Conservation (phyloP, 2,329 filamentous ascomycete genomes). For the Fusarium annulatum region DNA sequence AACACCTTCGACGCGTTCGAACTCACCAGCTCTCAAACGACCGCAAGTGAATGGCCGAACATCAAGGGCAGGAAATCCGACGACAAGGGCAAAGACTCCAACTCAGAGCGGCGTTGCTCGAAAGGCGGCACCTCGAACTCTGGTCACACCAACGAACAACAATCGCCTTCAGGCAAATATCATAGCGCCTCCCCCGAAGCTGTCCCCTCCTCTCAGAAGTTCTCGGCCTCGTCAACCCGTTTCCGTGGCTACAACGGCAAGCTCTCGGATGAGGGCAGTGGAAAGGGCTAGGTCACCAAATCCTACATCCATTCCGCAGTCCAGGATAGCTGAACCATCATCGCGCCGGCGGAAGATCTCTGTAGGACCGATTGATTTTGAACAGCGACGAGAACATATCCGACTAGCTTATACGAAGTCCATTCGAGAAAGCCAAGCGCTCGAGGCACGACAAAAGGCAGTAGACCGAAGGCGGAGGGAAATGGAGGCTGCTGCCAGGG, state of each 20-base stretch:
- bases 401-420: constrained; percentile 87
- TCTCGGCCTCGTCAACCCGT: constrained; percentile 85
- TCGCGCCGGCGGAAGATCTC: constrained; percentile 64
- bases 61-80: constrained; percentile 52
- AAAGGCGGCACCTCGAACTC: constrained; percentile 55
- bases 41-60: constrained; percentile 55
- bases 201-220: constrained; percentile 82
- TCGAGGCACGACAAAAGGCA: constrained; percentile 64
- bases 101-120: constrained; percentile 50
- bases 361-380: constrained; percentile 84
- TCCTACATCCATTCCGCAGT: constrained; percentile 46
- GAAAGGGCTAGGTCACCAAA: constrained; percentile 65
- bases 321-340: constrained; percentile 52
- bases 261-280: constrained; percentile 73
- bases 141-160: constrained; percentile 63
- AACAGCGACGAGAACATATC: constrained; percentile 82
- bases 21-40: constrained; percentile 63
- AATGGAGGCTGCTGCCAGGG: constrained; percentile 58
- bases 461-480: constrained; percentile 64
- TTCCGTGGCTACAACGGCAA: constrained; percentile 77
- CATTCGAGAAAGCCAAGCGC: constrained; percentile 77
- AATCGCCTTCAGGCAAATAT: constrained; percentile 79
- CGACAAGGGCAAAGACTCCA: constrained; percentile 55
- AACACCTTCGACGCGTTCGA: constrained; percentile 64
- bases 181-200: constrained; percentile 74